Percentiles rank a stretch among this genome's conserved stretches.
These are phyloP conservation scores for Aspergillus sojae DNA, from an alignment of 2,329 filamentous ascomycete species.

Conservation along the genomic window DNA sequence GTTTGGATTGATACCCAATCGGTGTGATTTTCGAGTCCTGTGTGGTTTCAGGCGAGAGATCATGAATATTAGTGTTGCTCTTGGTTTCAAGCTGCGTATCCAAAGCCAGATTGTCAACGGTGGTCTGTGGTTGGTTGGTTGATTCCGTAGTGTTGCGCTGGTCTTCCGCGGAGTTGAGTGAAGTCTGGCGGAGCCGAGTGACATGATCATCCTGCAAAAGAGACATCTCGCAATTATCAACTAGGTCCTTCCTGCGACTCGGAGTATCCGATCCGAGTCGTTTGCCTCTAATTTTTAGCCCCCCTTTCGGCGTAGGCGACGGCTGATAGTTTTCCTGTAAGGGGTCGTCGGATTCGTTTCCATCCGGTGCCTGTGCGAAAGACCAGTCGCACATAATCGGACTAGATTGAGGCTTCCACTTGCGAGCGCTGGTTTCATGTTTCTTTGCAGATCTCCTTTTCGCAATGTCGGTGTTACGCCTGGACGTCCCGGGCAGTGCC, in stretches of 20 bases:
- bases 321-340: slow-evolving; percentile 38
- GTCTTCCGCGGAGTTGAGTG: slow-evolving; percentile 11
- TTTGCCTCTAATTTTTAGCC: slow-evolving; percentile 27
- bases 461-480: slow-evolving; percentile 25
- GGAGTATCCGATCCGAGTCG: slow-evolving; percentile 9
- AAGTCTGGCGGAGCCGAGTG: slow-evolving; percentile 13
- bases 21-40: neutral
- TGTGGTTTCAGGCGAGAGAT: slow-evolving; percentile 6
- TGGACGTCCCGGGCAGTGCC: slow-evolving; percentile 33
- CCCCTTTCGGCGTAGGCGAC: slow-evolving; percentile 32
- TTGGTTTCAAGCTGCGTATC: slow-evolving; percentile 2
- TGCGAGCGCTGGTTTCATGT: slow-evolving; percentile 23
- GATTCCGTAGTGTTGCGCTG: slow-evolving; percentile 16
- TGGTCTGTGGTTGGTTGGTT: slow-evolving; percentile 7
- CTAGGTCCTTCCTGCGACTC: slow-evolving; percentile 12
- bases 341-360: slow-evolving; percentile 47
- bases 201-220: slow-evolving; percentile 17
- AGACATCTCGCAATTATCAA: slow-evolving; percentile 13
- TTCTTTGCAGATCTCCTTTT: slow-evolving; percentile 26
- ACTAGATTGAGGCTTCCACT: slow-evolving; percentile 32
- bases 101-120: slow-evolving; percentile 12
- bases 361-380: slow-evolving; percentile 37
- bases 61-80: neutral
- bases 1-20: slow-evolving; percentile 1
- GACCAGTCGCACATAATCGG: slow-evolving; percentile 39